Evolutionary conservation across 495 filamentous ascomycete species (phyloP), one percentile per base, ranked within the genome.

Genomic region (Aspergillus avenaceus): DNA sequence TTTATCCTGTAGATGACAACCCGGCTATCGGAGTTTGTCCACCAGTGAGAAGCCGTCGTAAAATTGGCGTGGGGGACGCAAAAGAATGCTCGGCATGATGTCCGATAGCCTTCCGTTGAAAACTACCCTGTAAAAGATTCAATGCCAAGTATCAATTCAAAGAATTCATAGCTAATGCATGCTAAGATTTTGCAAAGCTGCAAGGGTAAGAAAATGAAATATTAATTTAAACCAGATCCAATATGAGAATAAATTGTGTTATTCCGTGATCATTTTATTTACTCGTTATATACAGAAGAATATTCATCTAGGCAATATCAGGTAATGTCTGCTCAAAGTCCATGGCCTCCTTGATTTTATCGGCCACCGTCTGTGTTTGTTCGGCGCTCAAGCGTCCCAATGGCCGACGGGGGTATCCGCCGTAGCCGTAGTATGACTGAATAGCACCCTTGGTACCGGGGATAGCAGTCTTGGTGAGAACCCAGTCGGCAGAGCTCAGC

Each of bases 401-500:
- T 47, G 90, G 89, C 41, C 81, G 75, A 21, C 90, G 75, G 11
- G 88, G 87, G 61, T 78, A 85, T 1, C 89, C 89, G 24, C 89
- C 90, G 62, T 95, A 95, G 29, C 90, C 89, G 63, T 82, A 92
- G 63, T 89, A 91, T 40, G 71, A 80, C 72, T 92, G 84, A 52
- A 95, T 86, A 18, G 88, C 89, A 56, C 78, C 76, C 76, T 95
- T 95, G 27, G 90, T 93, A 8, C 90, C 89, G 4, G 90, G 85
- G 55, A 95, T 90, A 32, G 88, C 86, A 5, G 86, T 74, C 75
- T 91, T 93, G 44, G 88, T 92, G 26, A 95, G 73, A 29, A 89
- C 83, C 90, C 90, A 95, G 58, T 95, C 90, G 22, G 85, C 86
- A 62, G 77, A 82, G 45, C 82, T 84, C 45, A 95, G 76, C 3